phyloP scores from a whole-genome alignment of 2,329 filamentous ascomycete species.

The Aspergillus intermedius region DNA sequence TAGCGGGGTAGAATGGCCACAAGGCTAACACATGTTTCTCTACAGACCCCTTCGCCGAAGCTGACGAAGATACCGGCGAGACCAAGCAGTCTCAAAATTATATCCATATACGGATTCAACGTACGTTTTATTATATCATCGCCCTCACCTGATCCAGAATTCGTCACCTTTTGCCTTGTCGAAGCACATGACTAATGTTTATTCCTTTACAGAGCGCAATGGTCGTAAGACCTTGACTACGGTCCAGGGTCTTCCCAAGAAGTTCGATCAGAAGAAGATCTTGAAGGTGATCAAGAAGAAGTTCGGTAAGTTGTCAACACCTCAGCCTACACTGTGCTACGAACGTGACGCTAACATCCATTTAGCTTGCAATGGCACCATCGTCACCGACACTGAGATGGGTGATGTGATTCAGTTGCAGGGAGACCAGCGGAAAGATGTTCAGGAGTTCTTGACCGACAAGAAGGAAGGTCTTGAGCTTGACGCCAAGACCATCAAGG shows the following conservation, averaged over 20 bases:
- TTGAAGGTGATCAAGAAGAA: constrained; percentile 99
- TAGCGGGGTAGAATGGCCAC: constrained; percentile 34
- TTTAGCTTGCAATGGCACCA: constrained; percentile 98
- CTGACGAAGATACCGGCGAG: constrained; percentile 98
- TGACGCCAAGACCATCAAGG: constrained; percentile 94
- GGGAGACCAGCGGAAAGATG: constrained; percentile 97
- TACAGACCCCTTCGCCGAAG: constrained; percentile 99
- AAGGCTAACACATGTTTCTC: constrained; percentile 27
- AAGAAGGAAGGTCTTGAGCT: constrained; percentile 92
- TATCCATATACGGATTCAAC: constrained; percentile 99
- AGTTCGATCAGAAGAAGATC: constrained; percentile 99
- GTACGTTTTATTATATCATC: constrained; percentile 55
- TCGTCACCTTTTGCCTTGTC: neutral
- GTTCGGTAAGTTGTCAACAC: constrained; percentile 59
- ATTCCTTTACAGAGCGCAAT: constrained; percentile 76
- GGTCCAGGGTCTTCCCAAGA: constrained; percentile 96
- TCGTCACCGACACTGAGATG: constrained; percentile 92
- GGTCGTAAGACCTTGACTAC: constrained; percentile 99
- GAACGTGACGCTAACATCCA: constrained; percentile 13
- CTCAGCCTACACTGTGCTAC: neutral
- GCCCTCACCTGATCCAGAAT: neutral
- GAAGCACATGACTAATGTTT: constrained; percentile 15
- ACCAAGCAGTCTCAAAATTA: constrained; percentile 94
- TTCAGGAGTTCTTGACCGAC: constrained; percentile 93
- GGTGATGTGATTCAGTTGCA: constrained; percentile 99